phyloP scores from a whole-genome alignment of 2,329 filamentous ascomycete species.

The Daldinia eschscholtzii region DNA sequence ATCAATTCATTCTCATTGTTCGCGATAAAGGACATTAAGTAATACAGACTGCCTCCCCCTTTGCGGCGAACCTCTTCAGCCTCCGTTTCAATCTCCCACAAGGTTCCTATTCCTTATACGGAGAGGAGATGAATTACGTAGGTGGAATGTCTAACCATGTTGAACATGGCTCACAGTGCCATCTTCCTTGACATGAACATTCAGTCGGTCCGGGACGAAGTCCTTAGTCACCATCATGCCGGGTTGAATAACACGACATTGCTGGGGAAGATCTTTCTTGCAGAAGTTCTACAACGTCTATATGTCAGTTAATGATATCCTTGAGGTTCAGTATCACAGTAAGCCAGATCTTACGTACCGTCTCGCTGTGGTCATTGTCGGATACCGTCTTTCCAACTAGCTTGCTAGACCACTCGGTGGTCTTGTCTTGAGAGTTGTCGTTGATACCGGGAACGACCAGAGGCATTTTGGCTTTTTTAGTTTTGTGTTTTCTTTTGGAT shows the following conservation, averaged over 20 bases:
- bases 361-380: conserved; percentile 64
- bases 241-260: conserved; percentile 68
- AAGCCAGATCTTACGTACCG: conserved; percentile 56
- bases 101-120: conserved; percentile 1
- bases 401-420: conserved; percentile 71
- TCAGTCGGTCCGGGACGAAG: conserved; percentile 66
- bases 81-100: conserved; percentile 5
- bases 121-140: background rate
- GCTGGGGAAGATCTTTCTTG: conserved; percentile 69
- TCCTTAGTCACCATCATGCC: conserved; percentile 71
- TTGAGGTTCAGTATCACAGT: background rate
- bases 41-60: background rate
- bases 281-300: conserved; percentile 64
- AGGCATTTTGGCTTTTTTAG: conserved; percentile 65
- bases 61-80: background rate
- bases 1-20: background rate
- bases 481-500: background rate
- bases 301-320: conserved; percentile 9
- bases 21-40: background rate
- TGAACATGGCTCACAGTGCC: conserved; percentile 71
- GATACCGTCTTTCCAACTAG: conserved; percentile 73
- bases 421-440: conserved; percentile 58
- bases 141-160: conserved; percentile 60
- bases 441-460: conserved; percentile 72
- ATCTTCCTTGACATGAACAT: conserved; percentile 70